Base-by-base conservation (phyloP, 2,329 filamentous ascomycete species). In the Cordyceps farinosa region DNA sequence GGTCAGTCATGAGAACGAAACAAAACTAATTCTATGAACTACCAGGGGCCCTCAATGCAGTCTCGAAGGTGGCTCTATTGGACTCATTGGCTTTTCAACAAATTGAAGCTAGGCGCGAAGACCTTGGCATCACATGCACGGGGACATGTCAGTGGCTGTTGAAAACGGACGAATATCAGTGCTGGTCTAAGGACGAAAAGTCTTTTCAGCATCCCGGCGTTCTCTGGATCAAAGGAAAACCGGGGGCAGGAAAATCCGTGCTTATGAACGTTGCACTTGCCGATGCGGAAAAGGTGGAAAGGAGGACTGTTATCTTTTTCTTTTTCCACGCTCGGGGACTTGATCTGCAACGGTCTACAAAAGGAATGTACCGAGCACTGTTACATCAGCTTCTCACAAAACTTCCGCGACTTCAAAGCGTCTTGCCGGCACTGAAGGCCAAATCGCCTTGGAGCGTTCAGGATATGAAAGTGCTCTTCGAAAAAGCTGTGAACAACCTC, bases 281-380 rank as follows among this genome's bases (percentile, higher is more conserved):
- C 5, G 22, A 34, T 34, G 42, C 55, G 10, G 11, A 22, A 66
- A 66, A 27, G 61, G 53, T 22, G 68, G 64, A 22, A 22, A 59
- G 10, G 62, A n/a, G 66, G 11, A 65, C 65, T 1, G 59, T 70
- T 1, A 32, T 80, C 1, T 79, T 75, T 1, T 82, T 82, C 70
- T 84, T 82, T 70, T 84, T 84, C 73, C 79, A 82, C 58, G 80
- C 80, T 0, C 70, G 79, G 55, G 80, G 80, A 0, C 68, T 70
- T 0, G 45, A 69, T 13, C 68, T 80, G 15, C 79, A 84, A 64
- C 81, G 75, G 64, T 77, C 80, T 0, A 74, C 73, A 0, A 30
- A 71, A 0, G 82, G 83, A 4, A 73, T 85, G 67, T 84, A 83
- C 66, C 76, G 80, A 10, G 80, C 80, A 0, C 65, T 85, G 8